Conservation (phyloP, 1,284 basidiomycete genomes). For the Ceratobasidium sp. region DNA sequence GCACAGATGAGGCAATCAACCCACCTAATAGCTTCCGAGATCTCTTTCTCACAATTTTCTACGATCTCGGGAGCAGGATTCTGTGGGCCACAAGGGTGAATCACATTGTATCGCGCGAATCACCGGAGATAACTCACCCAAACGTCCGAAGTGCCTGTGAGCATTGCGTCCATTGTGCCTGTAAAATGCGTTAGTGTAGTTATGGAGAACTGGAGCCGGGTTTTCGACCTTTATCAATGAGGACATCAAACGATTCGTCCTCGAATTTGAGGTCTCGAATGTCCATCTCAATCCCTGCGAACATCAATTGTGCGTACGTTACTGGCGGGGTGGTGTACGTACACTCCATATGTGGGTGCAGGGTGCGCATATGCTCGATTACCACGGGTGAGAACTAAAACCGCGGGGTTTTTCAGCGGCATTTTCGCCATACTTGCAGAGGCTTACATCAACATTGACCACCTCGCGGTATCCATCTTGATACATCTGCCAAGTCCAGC, state of each 20-base stretch:
- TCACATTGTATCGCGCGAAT: background rate
- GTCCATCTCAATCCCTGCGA: constrained; percentile 87
- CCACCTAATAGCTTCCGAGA: constrained; percentile 82
- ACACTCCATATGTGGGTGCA: constrained; percentile 86
- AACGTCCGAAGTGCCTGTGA: constrained; percentile 87
- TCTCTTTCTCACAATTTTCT: constrained; percentile 80
- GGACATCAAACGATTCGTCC: constrained; percentile 79
- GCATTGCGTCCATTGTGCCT: constrained; percentile 95
- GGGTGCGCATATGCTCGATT: constrained; percentile 81
- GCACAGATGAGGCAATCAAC: constrained; percentile 45
- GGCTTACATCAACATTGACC: constrained; percentile 82
- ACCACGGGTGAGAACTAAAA: constrained; percentile 80
- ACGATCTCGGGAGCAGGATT: constrained; percentile 83
- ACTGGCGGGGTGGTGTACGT: constrained; percentile 50
- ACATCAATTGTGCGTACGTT: background rate
- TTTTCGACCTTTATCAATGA: constrained; percentile 83
- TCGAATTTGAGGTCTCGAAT: constrained; percentile 78
- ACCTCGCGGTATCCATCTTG: constrained; percentile 88
- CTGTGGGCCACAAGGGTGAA: constrained; percentile 57
- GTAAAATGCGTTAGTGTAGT: constrained; percentile 25
- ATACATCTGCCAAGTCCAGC: constrained; percentile 74
- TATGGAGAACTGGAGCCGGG: background rate
- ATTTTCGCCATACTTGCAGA: constrained; percentile 21
- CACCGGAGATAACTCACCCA: constrained; percentile 68
- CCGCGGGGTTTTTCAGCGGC: background rate